Base-by-base conservation (phyloP, 257 asterid species). In the Echium plantagineum region DNA sequence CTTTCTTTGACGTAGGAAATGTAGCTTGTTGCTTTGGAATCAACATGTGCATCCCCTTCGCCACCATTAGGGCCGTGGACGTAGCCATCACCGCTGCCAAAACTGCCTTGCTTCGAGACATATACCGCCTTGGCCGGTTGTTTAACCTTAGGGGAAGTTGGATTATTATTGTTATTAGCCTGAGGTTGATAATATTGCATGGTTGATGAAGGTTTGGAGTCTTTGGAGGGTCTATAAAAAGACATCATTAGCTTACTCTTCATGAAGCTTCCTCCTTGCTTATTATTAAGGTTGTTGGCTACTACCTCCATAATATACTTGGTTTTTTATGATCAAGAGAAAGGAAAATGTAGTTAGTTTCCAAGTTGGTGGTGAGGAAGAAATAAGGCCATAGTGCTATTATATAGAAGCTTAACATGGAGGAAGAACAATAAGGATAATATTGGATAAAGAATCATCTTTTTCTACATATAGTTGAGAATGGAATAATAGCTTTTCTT, bases 221-320 rank as follows among this genome's bases (percentile, higher is more conserved):
- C 32, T 28, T 28, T 28, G 32, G 32, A 28, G 9, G 73, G 68
- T 49, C 81, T 72, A 59, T 64, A 69, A 68, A 83, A 81, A 19
- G 94, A 85, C 88, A 81, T 72, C 4, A 84, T 62, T 57, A 80
- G 81, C 81, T 75, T 83, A 74, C 81, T 78, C 55, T 71, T 77
- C 82, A 81, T 66, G 28, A 73, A 58, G 3, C 83, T 76, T 60
- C 80, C 79, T 42, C 72, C 75, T 64, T 76, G 80, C 69, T 77
- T 80, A 28, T 28, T 28, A 28, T 28, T 28, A 28, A 2, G 32
- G 32, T 6, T 28, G 51, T 61, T 72, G 5, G 59, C 48, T 28
- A 59, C 63, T 24, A 19, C 69, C 66, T 77, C 89, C 82, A 77
- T 77, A 15, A 61, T 54, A 28, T 18, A 15, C 64, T 57, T 17